Evolutionary conservation across 495 filamentous ascomycete species (phyloP).

Genomic region (Neurospora intermedia): DNA sequence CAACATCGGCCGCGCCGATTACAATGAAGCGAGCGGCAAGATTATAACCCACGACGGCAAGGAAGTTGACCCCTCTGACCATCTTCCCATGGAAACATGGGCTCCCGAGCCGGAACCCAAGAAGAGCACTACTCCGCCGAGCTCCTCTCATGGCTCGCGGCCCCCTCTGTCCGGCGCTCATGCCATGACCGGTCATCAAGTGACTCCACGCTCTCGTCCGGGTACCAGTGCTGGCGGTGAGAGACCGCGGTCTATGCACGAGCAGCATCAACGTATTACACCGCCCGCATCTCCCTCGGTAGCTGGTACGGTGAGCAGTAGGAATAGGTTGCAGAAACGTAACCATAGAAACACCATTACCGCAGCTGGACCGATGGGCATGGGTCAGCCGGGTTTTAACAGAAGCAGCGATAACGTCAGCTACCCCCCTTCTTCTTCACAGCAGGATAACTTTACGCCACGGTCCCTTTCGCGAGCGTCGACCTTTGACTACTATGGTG

Average conservation of each 20-base stretch:
- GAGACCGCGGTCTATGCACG: conserved; percentile 15
- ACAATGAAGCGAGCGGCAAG: conserved; percentile 39
- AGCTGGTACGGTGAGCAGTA: conserved; percentile 18
- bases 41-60: conserved; percentile 79
- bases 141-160: conserved; percentile 35
- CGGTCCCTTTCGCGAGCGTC: conserved; percentile 28
- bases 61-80: conserved; percentile 85
- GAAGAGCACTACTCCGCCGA: conserved; percentile 32
- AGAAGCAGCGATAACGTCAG: conserved; percentile 11
- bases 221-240: not conserved
- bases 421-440: conserved; percentile 24
- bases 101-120: conserved; percentile 87
- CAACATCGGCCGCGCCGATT: conserved; percentile 22
- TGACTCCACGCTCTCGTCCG: not conserved
- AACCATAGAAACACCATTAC: conserved; percentile 29
- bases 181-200: conserved; percentile 22
- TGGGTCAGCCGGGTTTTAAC: not conserved
- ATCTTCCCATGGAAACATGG: conserved; percentile 83
- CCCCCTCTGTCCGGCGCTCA: conserved; percentile 37
- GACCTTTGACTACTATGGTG: conserved; percentile 28
- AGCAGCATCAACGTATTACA: not conserved
- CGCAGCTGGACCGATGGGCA: conserved; percentile 20
- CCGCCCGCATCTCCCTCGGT: conserved; percentile 10
- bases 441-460: conserved; percentile 34
- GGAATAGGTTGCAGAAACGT: conserved; percentile 57